These are phyloP conservation scores for Diaporthe sp. DNA, from an alignment of 2,329 filamentous ascomycete genomes.

Conservation along the genomic window DNA sequence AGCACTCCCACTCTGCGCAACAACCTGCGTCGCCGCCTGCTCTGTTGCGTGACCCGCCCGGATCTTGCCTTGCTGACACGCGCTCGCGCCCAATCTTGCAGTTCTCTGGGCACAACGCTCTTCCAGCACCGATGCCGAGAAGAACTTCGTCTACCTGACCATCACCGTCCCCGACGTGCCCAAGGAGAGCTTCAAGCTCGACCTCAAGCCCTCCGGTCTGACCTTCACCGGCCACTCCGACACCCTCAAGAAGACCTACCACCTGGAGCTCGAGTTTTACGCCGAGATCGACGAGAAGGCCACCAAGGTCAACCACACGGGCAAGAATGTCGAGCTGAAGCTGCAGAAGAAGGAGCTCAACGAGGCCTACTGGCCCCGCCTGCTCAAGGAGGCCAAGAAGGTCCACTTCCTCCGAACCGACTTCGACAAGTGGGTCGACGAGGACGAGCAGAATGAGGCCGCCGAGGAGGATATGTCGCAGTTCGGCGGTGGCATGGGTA, in stretches of 20 bases:
- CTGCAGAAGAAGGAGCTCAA: slow-evolving; percentile 97
- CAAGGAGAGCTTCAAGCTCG: slow-evolving; percentile 81
- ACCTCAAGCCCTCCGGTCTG: slow-evolving; percentile 83
- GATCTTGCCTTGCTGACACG: slow-evolving; percentile 3
- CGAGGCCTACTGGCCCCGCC: slow-evolving; percentile 94
- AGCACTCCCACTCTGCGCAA: slow-evolving; percentile 17
- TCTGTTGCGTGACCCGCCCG: not conserved
- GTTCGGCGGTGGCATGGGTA: slow-evolving; percentile 74
- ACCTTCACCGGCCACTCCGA: slow-evolving; percentile 87
- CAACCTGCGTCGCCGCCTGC: not conserved
- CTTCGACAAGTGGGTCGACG: slow-evolving; percentile 99
- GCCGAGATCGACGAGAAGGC: slow-evolving; percentile 89
- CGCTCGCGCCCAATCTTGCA: slow-evolving; percentile 54
- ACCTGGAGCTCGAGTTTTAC: slow-evolving; percentile 89
- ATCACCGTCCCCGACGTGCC: slow-evolving; percentile 90
- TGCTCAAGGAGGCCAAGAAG: slow-evolving; percentile 92
- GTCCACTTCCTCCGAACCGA: slow-evolving; percentile 97
- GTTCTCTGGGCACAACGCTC: slow-evolving; percentile 99
- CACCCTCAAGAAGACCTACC: slow-evolving; percentile 88
- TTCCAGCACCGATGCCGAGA: slow-evolving; percentile 80
- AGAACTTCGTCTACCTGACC: slow-evolving; percentile 96
- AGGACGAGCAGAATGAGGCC: slow-evolving; percentile 96
- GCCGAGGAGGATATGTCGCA: slow-evolving; percentile 83
- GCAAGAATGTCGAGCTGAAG: slow-evolving; percentile 89
- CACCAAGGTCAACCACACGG: slow-evolving; percentile 89